Percentiles rank a stretch among this genome's conserved stretches.
These are phyloP conservation scores for Physcomitrium patens DNA, from an alignment of 225 moss, liverwort and hornwort genomes.

Conservation along the genomic window DNA sequence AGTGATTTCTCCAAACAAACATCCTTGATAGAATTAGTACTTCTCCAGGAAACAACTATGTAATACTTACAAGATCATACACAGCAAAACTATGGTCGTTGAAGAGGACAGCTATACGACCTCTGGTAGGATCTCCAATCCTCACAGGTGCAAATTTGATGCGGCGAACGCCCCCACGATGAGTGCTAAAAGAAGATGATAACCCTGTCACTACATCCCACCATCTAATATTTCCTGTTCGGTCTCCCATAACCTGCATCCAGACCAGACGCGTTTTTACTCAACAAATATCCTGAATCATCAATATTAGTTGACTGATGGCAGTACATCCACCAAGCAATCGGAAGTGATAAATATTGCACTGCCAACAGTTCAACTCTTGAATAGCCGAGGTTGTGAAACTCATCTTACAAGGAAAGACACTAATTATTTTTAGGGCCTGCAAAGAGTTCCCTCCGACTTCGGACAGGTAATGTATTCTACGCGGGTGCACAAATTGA, in stretches of 20 bases:
- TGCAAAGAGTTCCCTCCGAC: neutral
- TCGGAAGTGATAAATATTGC: neutral
- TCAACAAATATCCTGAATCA: conserved; percentile 15
- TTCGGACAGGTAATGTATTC: neutral
- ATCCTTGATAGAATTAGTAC: neutral
- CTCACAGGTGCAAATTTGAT: conserved; percentile 98
- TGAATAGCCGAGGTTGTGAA: conserved; percentile 8
- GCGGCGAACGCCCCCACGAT: conserved; percentile 87
- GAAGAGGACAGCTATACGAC: conserved; percentile 97
- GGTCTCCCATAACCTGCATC: conserved; percentile 94
- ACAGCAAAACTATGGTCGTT: conserved; percentile 98
- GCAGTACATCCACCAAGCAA: neutral
- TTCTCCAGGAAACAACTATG: neutral
- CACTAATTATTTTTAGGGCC: neutral
- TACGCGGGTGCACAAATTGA: neutral
- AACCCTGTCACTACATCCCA: conserved; percentile 96
- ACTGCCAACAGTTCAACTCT: conserved; percentile 18
- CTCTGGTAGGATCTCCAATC: conserved; percentile 91
- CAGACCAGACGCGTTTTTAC: conserved; percentile 24
- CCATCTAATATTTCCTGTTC: conserved; percentile 94
- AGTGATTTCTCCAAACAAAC: conserved; percentile 4
- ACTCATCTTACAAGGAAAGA: neutral
- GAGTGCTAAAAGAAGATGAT: conserved; percentile 92
- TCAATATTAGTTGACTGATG: neutral
- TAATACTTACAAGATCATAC: conserved; percentile 87